Evolutionary conservation across 2,329 filamentous ascomycete genomes (phyloP), one percentile per base, ranked within the genome.

Genomic region (Alternaria gaisen): DNA sequence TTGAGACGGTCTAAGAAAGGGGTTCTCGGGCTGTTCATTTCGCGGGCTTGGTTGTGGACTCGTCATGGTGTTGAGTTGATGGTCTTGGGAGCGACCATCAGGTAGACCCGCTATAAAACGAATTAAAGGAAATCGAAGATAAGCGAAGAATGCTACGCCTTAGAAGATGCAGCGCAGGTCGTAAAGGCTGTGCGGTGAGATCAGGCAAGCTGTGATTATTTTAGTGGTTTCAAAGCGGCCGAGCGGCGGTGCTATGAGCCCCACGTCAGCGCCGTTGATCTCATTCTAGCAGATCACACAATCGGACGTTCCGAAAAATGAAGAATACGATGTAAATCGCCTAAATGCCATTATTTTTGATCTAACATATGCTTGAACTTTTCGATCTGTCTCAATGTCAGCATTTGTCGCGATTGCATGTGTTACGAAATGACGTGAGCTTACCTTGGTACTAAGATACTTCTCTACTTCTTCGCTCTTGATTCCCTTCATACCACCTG

Each of bases 401-500:
- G 67, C 41, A 32, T 12, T n/a, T 16, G 9, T 14, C 10, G 28
- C 30, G 12, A 22, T 12, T 18, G 20, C 12, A 44, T 80, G n/a
- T 20, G 16, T 34, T 5, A 5, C 30, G 24, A 36, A 22, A 20
- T 38, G 22, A 7, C 32, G 36, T 59, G 14, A 12, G 26, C 87
- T 76, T 75, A 94, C 93, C 89, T 99, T 99, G 3, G 95, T 97
- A 78, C 91, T 92, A 65, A 99, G 82, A 82, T 99, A 99, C 7
- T 92, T 93, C 71, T 97, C 93, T 47, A 98, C 91, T 80, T 99
- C 95, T 55, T 89, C 86, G 72, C 94, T 94, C 62, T 88, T 87
- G 64, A 98, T 92, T 0, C 95, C 95, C 41, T 90, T 90, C 69
- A 89, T 87, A 5, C 88, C 87, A 1, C 91, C 92, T 9, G 85